Conservation (phyloP, 2,329 filamentous ascomycete genomes). For the Paraphaeosphaeria minitans region DNA sequence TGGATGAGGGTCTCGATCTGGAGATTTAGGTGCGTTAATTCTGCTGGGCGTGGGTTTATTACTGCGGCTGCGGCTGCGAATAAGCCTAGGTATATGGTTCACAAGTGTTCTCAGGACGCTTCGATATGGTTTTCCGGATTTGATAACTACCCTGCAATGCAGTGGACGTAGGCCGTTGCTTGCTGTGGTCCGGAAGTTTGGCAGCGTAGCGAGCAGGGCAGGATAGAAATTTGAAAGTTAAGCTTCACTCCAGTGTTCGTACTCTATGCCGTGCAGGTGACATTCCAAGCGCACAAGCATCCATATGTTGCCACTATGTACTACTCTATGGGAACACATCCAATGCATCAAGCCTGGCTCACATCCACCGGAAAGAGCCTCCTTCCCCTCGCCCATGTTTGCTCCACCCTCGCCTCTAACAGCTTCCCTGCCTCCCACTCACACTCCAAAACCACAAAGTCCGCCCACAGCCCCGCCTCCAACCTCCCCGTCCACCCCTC, state of each 20-base stretch:
- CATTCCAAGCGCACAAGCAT: not conserved
- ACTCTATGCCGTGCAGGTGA: not conserved
- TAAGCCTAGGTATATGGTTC: not conserved
- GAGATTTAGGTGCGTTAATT: not conserved
- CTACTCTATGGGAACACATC: not conserved
- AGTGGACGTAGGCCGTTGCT: not conserved
- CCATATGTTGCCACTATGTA: not conserved
- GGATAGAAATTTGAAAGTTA: not conserved
- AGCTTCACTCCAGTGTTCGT: not conserved
- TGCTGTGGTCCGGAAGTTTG: not conserved
- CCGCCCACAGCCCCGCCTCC: slow-evolving; percentile 59
- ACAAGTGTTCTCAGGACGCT: not conserved
- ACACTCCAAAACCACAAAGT: slow-evolving; percentile 63
- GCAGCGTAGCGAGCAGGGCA: not conserved
- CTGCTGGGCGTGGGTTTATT: too few species aligned
- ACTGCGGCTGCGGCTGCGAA: not conserved
- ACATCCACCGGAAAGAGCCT: slow-evolving; percentile 23
- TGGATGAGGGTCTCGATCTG: not conserved
- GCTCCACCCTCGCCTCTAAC: slow-evolving; percentile 52
- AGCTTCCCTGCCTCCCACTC: slow-evolving; percentile 55
- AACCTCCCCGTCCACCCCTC: slow-evolving; percentile 61
- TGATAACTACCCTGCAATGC: not conserved
- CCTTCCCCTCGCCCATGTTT: slow-evolving; percentile 62
- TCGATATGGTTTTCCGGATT: not conserved
- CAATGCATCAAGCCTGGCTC: not conserved